phyloP scores from a whole-genome alignment of 2,329 filamentous ascomycete species.

The Orbilia blumenaviensis region DNA sequence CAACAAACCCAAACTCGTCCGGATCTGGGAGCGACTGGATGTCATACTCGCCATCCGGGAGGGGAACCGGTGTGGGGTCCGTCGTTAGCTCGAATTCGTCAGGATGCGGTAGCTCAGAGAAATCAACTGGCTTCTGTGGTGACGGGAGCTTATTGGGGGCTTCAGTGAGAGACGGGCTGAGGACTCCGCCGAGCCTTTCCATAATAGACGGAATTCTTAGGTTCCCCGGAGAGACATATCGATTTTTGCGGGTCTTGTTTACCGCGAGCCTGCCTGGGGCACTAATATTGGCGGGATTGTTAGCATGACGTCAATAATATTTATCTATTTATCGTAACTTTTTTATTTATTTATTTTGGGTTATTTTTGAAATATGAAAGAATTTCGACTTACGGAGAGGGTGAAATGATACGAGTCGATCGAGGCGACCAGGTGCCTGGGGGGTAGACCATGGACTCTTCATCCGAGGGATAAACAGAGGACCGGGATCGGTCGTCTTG shows the following conservation, averaged over 20 bases:
- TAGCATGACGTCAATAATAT: background rate
- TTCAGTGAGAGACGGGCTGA: background rate
- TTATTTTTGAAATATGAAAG: background rate
- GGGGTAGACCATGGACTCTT: conserved; percentile 27
- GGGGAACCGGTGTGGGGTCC: background rate
- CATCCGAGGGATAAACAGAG: conserved; percentile 43
- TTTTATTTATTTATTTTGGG: background rate
- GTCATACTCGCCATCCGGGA: background rate
- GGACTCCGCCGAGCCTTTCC: conserved; percentile 21
- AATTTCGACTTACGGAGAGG: conserved; percentile 25
- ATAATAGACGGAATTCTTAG: conserved; percentile 41
- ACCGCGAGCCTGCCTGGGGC: conserved; percentile 1
- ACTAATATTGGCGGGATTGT: background rate
- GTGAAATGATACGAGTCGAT: background rate
- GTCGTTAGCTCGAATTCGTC: background rate
- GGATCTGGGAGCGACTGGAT: conserved; percentile 13
- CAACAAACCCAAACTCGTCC: conserved; percentile 25
- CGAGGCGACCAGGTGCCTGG: conserved; percentile 1
- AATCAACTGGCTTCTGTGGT: background rate
- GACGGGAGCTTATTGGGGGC: background rate
- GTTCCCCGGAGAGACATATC: conserved; percentile 27
- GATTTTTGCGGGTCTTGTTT: conserved; percentile 27
- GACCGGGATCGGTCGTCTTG: conserved; percentile 35
- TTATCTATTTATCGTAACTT: too few species aligned
- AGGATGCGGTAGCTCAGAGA: background rate